phyloP scores from a whole-genome alignment of 805 yeast genomes.

The Saccharomyces cerevisiae region DNA sequence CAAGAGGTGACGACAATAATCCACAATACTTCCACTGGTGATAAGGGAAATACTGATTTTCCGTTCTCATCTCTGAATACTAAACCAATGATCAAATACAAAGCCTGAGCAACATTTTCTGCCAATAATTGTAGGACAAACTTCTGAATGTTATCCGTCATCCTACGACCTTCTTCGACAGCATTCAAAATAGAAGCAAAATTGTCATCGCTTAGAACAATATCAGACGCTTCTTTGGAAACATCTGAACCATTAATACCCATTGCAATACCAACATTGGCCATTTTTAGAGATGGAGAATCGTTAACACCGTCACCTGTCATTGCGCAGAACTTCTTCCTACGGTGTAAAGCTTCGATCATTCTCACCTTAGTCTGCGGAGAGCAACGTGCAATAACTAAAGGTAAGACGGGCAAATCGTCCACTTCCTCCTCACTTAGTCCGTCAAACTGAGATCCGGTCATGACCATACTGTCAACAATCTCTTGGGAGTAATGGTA shows the following conservation, averaged over 20 bases:
- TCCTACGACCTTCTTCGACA: conserved; percentile 94
- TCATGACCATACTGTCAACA: conserved; percentile 58
- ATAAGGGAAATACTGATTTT: conserved; percentile 79
- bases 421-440: conserved; percentile 65
- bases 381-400: conserved; percentile 88
- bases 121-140: conserved; percentile 91
- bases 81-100: conserved; percentile 74
- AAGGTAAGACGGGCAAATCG: conserved; percentile 65
- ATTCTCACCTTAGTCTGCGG: conserved; percentile 90
- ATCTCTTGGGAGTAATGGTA: conserved; percentile 31
- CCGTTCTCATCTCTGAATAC: conserved; percentile 65
- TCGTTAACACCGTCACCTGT: conserved; percentile 99
- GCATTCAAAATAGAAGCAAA: conserved; percentile 89
- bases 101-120: conserved; percentile 85
- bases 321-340: conserved; percentile 95
- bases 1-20: conserved; percentile 95
- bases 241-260: conserved; percentile 93
- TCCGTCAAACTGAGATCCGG: conserved; percentile 73
- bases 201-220: conserved; percentile 94
- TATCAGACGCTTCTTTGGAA: conserved; percentile 96
- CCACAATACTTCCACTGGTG: conserved; percentile 97
- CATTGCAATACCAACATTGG: conserved; percentile 97
- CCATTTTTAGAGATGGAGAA: conserved; percentile 92
- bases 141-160: conserved; percentile 88
- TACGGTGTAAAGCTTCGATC: conserved; percentile 78